phyloP scores from a whole-genome alignment of 2,329 filamentous ascomycete genomes.

The Gyromitra esculenta region DNA sequence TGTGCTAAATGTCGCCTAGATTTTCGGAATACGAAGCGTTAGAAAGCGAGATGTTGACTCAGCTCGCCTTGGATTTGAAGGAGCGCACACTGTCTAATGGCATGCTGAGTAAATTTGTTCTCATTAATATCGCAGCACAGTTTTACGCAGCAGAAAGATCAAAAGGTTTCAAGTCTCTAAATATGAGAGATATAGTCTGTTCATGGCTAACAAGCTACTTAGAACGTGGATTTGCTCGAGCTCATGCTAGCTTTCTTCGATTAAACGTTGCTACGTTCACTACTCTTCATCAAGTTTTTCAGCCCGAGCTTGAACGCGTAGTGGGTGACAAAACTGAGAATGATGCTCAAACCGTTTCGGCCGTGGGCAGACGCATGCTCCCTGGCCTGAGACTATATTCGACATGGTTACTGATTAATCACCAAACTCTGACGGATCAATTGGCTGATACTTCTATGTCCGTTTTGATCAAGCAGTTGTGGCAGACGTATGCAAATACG shows the following conservation, averaged over 20 bases:
- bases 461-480: slow-evolving; percentile 70
- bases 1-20: slow-evolving; percentile 31
- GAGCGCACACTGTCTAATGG: slow-evolving; percentile 70
- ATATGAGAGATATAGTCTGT: slow-evolving; percentile 58
- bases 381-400: slow-evolving; percentile 74
- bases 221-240: slow-evolving; percentile 59
- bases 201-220: slow-evolving; percentile 10
- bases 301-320: slow-evolving; percentile 73
- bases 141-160: slow-evolving; percentile 72
- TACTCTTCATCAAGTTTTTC: slow-evolving; percentile 74
- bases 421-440: slow-evolving; percentile 67
- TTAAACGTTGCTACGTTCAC: slow-evolving; percentile 83
- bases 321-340: slow-evolving; percentile 62
- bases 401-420: slow-evolving; percentile 71
- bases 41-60: slow-evolving; percentile 83
- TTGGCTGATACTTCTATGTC: slow-evolving; percentile 67
- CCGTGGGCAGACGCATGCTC: slow-evolving; percentile 70
- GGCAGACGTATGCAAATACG: slow-evolving; percentile 72
- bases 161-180: slow-evolving; percentile 61
- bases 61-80: slow-evolving; percentile 77
- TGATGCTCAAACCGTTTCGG: slow-evolving; percentile 63
- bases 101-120: slow-evolving; percentile 78
- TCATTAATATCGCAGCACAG: slow-evolving; percentile 88
- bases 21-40: slow-evolving; percentile 81
- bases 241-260: slow-evolving; percentile 72